Evolutionary conservation across 2,329 filamentous ascomycete genomes (phyloP), one percentile per base, ranked within the genome.

Genomic region (Cryphonectria radicalis): DNA sequence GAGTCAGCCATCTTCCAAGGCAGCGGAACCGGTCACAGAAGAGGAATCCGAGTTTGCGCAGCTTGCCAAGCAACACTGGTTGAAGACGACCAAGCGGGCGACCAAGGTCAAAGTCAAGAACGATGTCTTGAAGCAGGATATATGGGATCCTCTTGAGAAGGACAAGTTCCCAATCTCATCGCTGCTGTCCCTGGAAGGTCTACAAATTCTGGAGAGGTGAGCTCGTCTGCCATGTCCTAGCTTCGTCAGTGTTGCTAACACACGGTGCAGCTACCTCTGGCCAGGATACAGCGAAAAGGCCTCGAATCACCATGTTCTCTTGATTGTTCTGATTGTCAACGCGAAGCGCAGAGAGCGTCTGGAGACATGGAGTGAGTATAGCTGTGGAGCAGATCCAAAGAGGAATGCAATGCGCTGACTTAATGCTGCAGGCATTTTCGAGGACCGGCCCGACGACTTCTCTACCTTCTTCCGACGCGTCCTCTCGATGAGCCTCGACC

Each of bases 141-240:
- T 99, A 71, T 99, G 95, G 94, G 93, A 97, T 80, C 87, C 90
- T 69, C 83, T 99, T 76, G 94, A 97, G 81, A 90, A 91, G 74
- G 92, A 94, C 69, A 87, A 89, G 69, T 98, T 98, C 78, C 86
- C 89, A 46, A 90, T 92, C 80, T 92, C 90, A 79, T 92, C 92
- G 6, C 86, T 99, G 32, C 84, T 97, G 74, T 88, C 93, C 37
- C 86, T 99, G 69, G 96, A 99, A 82, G 95, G 94, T 76, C 82
- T 98, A 76, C 96, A 98, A 83, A 90, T 95, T 59, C 83, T 99
- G 72, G 96, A 99, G 81, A 92, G 88, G 91, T 93, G 83, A 28
- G 82, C 66, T 43, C 5, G 3, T 40, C 42, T n/a, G 35, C 42
- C 57, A 42, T 37, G 11, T 55, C 22, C 22, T 37, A 46, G 46